Evolutionary conservation across 208 protist genomes (phyloP), one percentile per base, ranked within the genome.

Genomic region (Leishmania amazonensis): DNA sequence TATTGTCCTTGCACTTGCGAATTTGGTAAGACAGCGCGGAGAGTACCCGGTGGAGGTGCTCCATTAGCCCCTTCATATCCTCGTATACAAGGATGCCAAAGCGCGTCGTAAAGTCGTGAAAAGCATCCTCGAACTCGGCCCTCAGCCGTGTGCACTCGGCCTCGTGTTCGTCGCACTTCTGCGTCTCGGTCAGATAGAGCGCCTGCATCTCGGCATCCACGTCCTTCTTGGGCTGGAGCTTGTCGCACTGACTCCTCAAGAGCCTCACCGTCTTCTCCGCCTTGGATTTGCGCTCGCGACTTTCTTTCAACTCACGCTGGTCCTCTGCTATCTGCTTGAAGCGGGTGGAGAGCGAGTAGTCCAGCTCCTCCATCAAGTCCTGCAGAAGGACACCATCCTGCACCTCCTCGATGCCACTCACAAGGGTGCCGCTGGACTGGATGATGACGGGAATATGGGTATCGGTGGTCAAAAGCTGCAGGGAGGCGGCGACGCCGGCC

Each of bases 21-120:
- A 83, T 79, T 53, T 91, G 88, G 60, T 89, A 91, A 2, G 85
- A 85, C 6, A 87, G 65, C 0, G 80, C 15, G 6, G 83, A 85
- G n/a, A 89, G 81, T 21, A 89, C 51, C 40, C 42, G 19, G 64
- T 89, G 83, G 1, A 83, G 4, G 13, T 62, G 28, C 49, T 42
- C 73, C 19, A 72, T 64, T 3, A 89, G 9, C 70, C 72, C 81
- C 9, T 45, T 60, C 51, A 84, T 71, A 70, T 89, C 88, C 21
- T 84, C 76, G 54, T 78, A 78, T 62, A 88, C 76, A 3, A 47
- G 67, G 4, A 8, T 24, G 8, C 81, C 81, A 0, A 88, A 60
- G 2, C 62, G 64, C 24, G 65, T n/a, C n/a, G 78, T 58, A 45
- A 85, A 85, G 2, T 84, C 72, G 19, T 65, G 13, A 21, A 75